Evolutionary conservation across 2,329 filamentous ascomycete genomes (phyloP).

Genomic region (Arthrobotrys pseudoclavata): DNA sequence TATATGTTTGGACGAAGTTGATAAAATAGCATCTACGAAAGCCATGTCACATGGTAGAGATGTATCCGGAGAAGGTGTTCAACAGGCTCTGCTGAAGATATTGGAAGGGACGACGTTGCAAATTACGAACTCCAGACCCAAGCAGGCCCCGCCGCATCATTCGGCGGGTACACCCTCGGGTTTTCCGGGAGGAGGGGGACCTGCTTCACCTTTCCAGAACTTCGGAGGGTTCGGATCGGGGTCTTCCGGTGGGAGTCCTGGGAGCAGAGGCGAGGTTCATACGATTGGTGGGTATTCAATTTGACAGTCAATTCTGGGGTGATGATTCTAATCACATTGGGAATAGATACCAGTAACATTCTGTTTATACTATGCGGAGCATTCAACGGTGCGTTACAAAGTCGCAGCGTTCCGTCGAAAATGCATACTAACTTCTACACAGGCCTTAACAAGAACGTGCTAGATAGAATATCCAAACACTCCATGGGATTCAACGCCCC

Average conservation of each 20-base stretch:
- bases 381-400: conserved; percentile 76
- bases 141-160: conserved; percentile 19
- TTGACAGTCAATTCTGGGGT: not conserved
- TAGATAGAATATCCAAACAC: conserved; percentile 86
- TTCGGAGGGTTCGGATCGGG: conserved; percentile 49
- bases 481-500: conserved; percentile 93
- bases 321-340: conserved; percentile 1
- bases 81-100: conserved; percentile 94
- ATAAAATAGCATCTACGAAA: conserved; percentile 93
- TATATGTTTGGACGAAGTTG: conserved; percentile 94
- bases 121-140: conserved; percentile 75
- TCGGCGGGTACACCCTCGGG: conserved; percentile 71
- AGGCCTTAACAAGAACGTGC: conserved; percentile 81
- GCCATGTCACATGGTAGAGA: conserved; percentile 86
- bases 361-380: conserved; percentile 97
- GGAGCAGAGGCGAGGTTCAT: conserved; percentile 62
- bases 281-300: conserved; percentile 54
- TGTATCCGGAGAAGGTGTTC: conserved; percentile 91
- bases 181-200: conserved; percentile 64
- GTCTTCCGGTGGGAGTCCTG: conserved; percentile 35
- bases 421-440: not conserved
- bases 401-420: not conserved
- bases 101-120: conserved; percentile 96
- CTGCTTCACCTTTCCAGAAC: conserved; percentile 64
- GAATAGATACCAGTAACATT: conserved; percentile 94